Evolutionary conservation across 805 yeast genomes (phyloP).

Genomic region (Kodamaea kaohsiungensis): DNA sequence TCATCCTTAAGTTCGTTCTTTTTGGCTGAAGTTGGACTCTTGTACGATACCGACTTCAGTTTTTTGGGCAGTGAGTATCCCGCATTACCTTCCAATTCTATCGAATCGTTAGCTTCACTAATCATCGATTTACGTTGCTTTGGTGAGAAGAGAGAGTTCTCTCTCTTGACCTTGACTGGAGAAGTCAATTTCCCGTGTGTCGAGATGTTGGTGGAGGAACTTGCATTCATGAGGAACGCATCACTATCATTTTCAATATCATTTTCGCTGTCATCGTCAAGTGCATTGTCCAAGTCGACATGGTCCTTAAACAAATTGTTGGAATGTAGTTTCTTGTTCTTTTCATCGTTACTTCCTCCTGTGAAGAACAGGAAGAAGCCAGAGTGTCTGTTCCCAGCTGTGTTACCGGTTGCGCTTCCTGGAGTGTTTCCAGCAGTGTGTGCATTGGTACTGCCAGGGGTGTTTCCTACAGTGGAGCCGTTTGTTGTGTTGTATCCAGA

Average conservation of each 20-base stretch:
- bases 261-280: conserved; percentile 8
- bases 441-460: background rate
- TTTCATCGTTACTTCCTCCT: conserved; percentile 24
- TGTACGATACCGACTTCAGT: conserved; percentile 23
- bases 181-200: conserved; percentile 21
- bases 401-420: background rate
- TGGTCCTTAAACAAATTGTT: background rate
- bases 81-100: conserved; percentile 32
- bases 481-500: conserved; percentile 31
- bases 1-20: conserved; percentile 34
- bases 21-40: conserved; percentile 24
- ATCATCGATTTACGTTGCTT: conserved; percentile 10
- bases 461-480: background rate
- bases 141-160: conserved; percentile 12
- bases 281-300: conserved; percentile 10
- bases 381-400: conserved; percentile 45
- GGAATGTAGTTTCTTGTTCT: conserved; percentile 2
- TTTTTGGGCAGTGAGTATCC: conserved; percentile 35
- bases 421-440: background rate
- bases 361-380: conserved; percentile 57
- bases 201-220: conserved; percentile 10
- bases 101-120: conserved; percentile 10
- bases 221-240: background rate
- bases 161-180: conserved; percentile 27
- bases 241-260: conserved; percentile 2